Percentiles rank a stretch among this genome's conserved stretches.
Evolutionary conservation across 2,329 filamentous ascomycete species (phyloP).

Genomic region (Aspergillus pseudonomiae): DNA sequence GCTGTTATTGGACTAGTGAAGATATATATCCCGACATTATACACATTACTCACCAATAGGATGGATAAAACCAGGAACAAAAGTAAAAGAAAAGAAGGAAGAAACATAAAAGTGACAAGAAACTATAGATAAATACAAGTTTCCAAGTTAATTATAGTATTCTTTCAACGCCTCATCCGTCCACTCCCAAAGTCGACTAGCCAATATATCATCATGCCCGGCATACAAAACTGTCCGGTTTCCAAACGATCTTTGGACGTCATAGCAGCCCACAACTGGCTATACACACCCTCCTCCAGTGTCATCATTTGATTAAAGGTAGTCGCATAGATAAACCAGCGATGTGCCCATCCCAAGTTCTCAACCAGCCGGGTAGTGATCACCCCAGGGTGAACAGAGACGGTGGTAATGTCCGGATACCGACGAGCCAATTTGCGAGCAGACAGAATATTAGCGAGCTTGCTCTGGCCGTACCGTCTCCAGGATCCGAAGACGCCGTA

Average conservation of each 20-base stretch:
- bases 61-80: too few species aligned
- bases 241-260: conserved; percentile 24
- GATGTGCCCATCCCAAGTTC: conserved; percentile 4
- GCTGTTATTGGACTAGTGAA: too few species aligned
- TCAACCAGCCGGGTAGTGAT: conserved; percentile 40
- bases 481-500: conserved; percentile 28
- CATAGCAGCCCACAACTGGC: conserved; percentile 48
- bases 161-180: not conserved
- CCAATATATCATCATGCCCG: conserved; percentile 15
- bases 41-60: too few species aligned
- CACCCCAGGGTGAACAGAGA: conserved; percentile 38
- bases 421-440: conserved; percentile 43
- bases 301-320: conserved; percentile 18
- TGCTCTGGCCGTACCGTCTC: conserved; percentile 49
- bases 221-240: conserved; percentile 16
- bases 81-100: not conserved
- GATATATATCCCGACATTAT: too few species aligned
- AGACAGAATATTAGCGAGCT: conserved; percentile 53
- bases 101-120: not conserved
- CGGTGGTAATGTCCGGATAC: conserved; percentile 21
- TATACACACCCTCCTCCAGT: conserved; percentile 43
- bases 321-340: conserved; percentile 2
- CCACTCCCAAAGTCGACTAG: conserved; percentile 8
- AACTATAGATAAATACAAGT: not conserved
- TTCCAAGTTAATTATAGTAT: not conserved